Base-by-base conservation (phyloP, 306 rosid genomes). In the Lathyrus oleraceus region DNA sequence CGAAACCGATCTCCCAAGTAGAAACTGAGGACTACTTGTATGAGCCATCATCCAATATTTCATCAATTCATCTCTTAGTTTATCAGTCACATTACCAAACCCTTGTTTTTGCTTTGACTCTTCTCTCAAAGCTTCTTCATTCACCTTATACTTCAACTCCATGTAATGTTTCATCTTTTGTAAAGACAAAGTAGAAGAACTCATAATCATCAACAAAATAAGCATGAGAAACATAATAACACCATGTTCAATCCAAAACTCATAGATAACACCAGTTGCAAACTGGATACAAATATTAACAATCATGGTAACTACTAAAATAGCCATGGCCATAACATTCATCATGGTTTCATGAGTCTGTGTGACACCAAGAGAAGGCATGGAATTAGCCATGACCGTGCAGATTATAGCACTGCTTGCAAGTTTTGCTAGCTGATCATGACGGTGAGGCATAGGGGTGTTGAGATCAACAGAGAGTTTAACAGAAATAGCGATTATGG, bases 11-110 rank as follows among this genome's bases (percentile, higher is more conserved):
- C 97, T 88, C 32, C 93, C 98, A 76, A 93, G 68, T 49, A 93
- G 88, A 84, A 88, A 93, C 61, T 93, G 98, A 11, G 98, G 98
- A 42, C 87, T 82, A 25, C 88, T 76, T 0, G 96, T 90, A 58
- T 90, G 88, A 58, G 93, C 86, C 98, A 90, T 93, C 93, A 90
- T 79, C 98, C 98, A 90, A 70, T 77, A 73, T 52, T 78, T 88
- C 84, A 74, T 78, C 52, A 93, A 60, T 58, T 69, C 70, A 38
- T 72, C 63, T 62, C 81, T 84, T 10, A 84, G 69, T 14, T 11
- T 81, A 42, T 77, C 45, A 2, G 77, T 74, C 3, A 60, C 75
- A 49, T 39, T 63, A 3, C 21, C n/a, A 21, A 19, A 51, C 13
- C 61, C 65, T 38, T 65, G 42, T n/a, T 27, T 25, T 52, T 35